Evolutionary conservation across 2,329 filamentous ascomycete species (phyloP), one percentile per base, ranked within the genome.

Genomic region (Fusarium sp.): DNA sequence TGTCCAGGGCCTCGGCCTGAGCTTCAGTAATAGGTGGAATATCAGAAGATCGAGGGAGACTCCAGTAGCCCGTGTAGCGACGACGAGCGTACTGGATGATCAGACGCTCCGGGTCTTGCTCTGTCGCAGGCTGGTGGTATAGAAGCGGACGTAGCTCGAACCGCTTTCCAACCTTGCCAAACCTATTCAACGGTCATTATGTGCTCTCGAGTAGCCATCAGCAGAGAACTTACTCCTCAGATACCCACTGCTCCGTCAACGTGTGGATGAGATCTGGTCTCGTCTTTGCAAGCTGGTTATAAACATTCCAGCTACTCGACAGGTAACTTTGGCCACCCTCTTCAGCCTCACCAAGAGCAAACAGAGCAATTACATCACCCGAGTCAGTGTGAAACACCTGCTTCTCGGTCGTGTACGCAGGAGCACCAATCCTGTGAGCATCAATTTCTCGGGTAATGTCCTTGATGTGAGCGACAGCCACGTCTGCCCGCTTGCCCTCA

Each of bases 21-120:
- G 86, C 85, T 69, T 88, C 86, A 0, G 85, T 87, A 67, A 89
- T 87, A 18, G 90, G 86, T 14, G 91, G 90, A 59, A 93, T 89
- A 23, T 86, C 78, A 1, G 83, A 66, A 9, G 84, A 87, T 56
- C 90, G 84, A 4, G 89, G 89, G 1, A 90, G 82, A 0, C 85
- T 85, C 71, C 86, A 85, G 76, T 88, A 92, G 3, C 91, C 84
- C 62, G 89, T 90, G 72, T 92, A 92, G 30, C 82, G 83, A 1
- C 90, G 85, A 4, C 91, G 87, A 0, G 88, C 88, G 72, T 92
- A 92, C 71, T 92, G 90, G 34, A 92, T 85, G 8, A 90, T 81
- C 1, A 92, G 80, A 1, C 89, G 85, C 75, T 92, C 87, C 0
- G 89, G 88, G 0, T 79, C 77, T 1, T 78, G 80, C 0, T 73